Evolutionary conservation across 345 rosid genomes (phyloP).

Genomic region (Lagerstroemia speciosa): DNA sequence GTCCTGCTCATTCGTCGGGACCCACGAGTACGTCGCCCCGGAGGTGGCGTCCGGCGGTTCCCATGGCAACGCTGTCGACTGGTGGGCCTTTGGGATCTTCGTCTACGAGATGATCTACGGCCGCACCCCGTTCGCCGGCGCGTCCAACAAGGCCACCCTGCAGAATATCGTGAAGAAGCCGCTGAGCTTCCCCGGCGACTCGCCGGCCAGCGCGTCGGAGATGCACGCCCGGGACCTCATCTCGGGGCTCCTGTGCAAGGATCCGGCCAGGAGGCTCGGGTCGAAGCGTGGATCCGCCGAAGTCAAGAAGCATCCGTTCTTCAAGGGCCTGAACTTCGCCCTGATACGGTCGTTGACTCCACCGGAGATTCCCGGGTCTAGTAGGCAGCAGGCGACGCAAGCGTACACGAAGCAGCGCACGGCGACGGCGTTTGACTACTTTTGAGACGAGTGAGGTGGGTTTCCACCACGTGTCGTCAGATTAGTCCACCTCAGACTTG

Average conservation of each 20-base stretch:
- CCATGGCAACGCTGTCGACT: constrained; percentile 90
- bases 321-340: constrained; percentile 73
- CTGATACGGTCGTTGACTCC: constrained; percentile 64
- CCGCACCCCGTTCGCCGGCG: constrained; percentile 68
- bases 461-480: constrained; percentile 29
- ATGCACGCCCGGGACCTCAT: constrained; percentile 65
- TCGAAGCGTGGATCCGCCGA: constrained; percentile 81
- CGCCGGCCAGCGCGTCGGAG: constrained; percentile 43
- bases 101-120: constrained; percentile 85
- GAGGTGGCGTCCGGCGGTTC: constrained; percentile 88
- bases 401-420: constrained; percentile 20
- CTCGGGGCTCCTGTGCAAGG: constrained; percentile 56
- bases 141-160: constrained; percentile 69
- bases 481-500: constrained; percentile 28
- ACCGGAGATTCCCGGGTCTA: constrained; percentile 50
- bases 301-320: constrained; percentile 76
- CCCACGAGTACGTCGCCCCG: constrained; percentile 93
- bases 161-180: constrained; percentile 72
- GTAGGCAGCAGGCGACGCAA: constrained; percentile 27
- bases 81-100: constrained; percentile 92
- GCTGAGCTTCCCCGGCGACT: constrained; percentile 43
- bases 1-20: constrained; percentile 87
- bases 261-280: constrained; percentile 63
- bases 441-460: constrained; percentile 23
- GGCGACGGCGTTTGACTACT: constrained; percentile 55